Evolutionary conservation across 495 filamentous ascomycete genomes (phyloP).

Genomic region (Letharia columbiana): DNA sequence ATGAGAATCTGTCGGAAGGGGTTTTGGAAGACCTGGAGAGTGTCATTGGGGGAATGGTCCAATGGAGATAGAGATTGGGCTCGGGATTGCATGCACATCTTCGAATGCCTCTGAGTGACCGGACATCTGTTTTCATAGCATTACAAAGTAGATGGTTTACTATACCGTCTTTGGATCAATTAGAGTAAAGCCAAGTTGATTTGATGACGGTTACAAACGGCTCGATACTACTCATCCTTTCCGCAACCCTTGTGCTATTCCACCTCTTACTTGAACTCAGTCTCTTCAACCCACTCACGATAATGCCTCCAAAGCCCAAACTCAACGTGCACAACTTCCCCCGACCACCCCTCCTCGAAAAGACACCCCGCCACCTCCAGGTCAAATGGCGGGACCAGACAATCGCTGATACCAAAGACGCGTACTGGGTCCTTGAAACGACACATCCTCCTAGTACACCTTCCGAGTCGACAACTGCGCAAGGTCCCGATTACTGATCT

Average conservation of each 20-base stretch:
- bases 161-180: not conserved
- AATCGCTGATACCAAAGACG: constrained; percentile 47
- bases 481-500: not conserved
- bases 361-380: constrained; percentile 40
- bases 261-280: not conserved
- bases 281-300: not conserved
- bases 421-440: constrained; percentile 53
- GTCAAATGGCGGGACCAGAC: constrained; percentile 43
- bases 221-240: not conserved
- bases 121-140: too few species aligned
- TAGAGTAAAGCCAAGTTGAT: not conserved
- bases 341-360: constrained; percentile 48
- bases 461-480: not conserved
- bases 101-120: too few species aligned
- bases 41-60: too few species aligned
- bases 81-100: too few species aligned
- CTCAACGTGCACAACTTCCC: constrained; percentile 49
- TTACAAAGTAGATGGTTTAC: too few species aligned
- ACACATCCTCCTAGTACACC: constrained; percentile 46
- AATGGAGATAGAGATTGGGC: too few species aligned
- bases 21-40: too few species aligned
- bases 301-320: constrained; percentile 39
- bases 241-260: not conserved
- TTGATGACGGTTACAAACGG: not conserved
- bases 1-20: too few species aligned